phyloP scores from a whole-genome alignment of 371 early-diverging fungal species.

The Mucor piriformis region DNA sequence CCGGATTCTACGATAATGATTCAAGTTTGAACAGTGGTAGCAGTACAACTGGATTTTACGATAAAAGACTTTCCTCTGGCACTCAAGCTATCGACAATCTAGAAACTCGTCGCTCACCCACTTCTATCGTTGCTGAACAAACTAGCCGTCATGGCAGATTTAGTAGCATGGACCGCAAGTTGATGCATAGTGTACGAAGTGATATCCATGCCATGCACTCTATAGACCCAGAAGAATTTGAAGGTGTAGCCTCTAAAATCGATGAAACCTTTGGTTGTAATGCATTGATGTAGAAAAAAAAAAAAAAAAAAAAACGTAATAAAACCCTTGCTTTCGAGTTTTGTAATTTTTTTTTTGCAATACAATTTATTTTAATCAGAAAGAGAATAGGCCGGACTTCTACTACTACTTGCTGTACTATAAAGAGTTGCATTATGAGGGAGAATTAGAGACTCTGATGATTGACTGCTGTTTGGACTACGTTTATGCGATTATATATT shows the following conservation, averaged over 20 bases:
- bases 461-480: too few species aligned
- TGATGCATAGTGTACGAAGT: conserved; percentile 19
- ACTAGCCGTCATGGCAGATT: not conserved
- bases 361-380: not conserved
- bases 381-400: too few species aligned
- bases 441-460: too few species aligned
- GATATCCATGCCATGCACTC: conserved; percentile 29
- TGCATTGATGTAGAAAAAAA: conserved; percentile 14
- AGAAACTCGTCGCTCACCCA: not conserved
- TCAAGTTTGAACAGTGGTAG: not conserved
- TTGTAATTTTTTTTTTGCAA: not conserved
- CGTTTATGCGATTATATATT: too few species aligned
- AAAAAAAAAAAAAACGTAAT: not conserved
- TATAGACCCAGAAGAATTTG: conserved; percentile 16
- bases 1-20: not conserved
- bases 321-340: not conserved
- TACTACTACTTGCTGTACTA: too few species aligned
- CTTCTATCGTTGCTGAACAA: not conserved
- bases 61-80: not conserved
- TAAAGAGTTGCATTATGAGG: too few species aligned
- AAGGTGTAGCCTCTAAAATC: conserved; percentile 18
- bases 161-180: not conserved
- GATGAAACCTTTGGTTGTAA: conserved; percentile 31
- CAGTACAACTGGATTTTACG: too few species aligned
- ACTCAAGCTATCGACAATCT: not conserved